Percentiles rank a stretch among this genome's conserved stretches.
These are phyloP conservation scores for Vitis rotundifolia DNA, from an alignment of 164 flowering plant species.

Conservation along the genomic window DNA sequence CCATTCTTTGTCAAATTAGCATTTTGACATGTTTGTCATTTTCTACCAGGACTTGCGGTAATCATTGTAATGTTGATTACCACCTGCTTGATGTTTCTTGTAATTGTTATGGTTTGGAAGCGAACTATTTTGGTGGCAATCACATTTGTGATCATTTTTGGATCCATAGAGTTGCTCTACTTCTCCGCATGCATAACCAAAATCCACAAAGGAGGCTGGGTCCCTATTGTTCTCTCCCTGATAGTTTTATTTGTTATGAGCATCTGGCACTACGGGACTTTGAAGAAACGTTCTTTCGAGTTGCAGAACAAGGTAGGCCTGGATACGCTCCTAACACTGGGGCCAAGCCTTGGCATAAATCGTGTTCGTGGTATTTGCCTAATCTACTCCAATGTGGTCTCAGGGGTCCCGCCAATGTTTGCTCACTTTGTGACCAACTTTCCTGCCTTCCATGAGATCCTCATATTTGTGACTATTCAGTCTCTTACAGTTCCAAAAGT, in stretches of 20 bases:
- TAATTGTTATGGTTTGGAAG: conserved; percentile 56
- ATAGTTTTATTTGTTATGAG: conserved; percentile 45
- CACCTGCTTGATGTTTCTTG: conserved; percentile 63
- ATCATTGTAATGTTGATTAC: conserved; percentile 63
- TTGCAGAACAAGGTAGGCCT: conserved; percentile 41
- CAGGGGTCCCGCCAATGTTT: conserved; percentile 56
- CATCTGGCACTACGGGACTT: conserved; percentile 61
- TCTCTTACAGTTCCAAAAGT: conserved; percentile 44
- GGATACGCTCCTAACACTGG: conserved; percentile 37
- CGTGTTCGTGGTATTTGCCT: conserved; percentile 55
- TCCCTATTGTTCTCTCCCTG: conserved; percentile 38
- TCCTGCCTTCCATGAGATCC: conserved; percentile 56
- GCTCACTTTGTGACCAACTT: conserved; percentile 54
- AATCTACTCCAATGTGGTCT: conserved; percentile 36
- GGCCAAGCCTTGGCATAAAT: conserved; percentile 34
- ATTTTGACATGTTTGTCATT: neutral
- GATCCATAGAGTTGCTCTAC: conserved; percentile 57
- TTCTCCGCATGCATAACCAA: conserved; percentile 48
- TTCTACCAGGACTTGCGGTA: conserved; percentile 54
- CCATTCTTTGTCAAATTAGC: too few species aligned
- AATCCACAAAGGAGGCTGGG: conserved; percentile 64
- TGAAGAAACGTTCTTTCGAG: conserved; percentile 38
- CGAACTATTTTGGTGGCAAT: conserved; percentile 27
- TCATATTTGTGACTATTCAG: conserved; percentile 41
- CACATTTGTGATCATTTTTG: conserved; percentile 50